Evolutionary conservation across 2,329 filamentous ascomycete species (phyloP).

Genomic region (Amphichorda felina): DNA sequence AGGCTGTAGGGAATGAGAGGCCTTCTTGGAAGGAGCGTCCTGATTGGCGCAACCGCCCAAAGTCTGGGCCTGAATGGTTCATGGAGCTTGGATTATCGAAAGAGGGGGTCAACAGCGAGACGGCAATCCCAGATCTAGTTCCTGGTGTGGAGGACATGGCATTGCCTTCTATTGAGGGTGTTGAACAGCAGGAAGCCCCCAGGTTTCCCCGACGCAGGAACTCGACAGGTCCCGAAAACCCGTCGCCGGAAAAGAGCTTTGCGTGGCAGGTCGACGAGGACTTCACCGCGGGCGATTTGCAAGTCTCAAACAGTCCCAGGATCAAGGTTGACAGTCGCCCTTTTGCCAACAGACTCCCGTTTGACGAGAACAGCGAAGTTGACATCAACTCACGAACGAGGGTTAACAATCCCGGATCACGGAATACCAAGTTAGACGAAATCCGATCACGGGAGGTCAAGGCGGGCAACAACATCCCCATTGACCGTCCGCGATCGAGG

Average conservation of each 20-base stretch:
- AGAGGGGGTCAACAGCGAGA: conserved; percentile 8
- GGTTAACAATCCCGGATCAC: conserved; percentile 15
- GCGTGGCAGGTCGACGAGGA: conserved; percentile 46
- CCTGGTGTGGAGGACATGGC: conserved; percentile 25
- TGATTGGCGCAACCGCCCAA: background rate
- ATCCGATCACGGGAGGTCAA: conserved; percentile 29
- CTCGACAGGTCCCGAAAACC: conserved; percentile 1
- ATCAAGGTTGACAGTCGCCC: conserved; percentile 25
- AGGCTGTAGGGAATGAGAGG: conserved; percentile 2
- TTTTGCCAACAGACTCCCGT: conserved; percentile 20
- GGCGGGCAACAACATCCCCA: conserved; percentile 12
- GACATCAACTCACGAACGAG: conserved; percentile 15
- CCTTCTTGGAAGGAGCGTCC: background rate
- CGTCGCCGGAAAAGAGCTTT: conserved; percentile 38
- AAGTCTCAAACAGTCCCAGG: conserved; percentile 44
- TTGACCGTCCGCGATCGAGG: background rate
- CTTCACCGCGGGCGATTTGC: conserved; percentile 43
- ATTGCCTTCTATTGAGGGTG: conserved; percentile 19
- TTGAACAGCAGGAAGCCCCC: background rate
- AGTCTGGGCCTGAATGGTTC: background rate
- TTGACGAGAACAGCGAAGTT: conserved; percentile 16
- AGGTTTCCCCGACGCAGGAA: background rate
- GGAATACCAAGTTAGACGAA: conserved; percentile 32
- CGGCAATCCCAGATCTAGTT: conserved; percentile 22
- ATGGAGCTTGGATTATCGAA: background rate